Base-by-base conservation (phyloP, 192 early-diverging fungal species). In the Linnemannia zychae region DNA sequence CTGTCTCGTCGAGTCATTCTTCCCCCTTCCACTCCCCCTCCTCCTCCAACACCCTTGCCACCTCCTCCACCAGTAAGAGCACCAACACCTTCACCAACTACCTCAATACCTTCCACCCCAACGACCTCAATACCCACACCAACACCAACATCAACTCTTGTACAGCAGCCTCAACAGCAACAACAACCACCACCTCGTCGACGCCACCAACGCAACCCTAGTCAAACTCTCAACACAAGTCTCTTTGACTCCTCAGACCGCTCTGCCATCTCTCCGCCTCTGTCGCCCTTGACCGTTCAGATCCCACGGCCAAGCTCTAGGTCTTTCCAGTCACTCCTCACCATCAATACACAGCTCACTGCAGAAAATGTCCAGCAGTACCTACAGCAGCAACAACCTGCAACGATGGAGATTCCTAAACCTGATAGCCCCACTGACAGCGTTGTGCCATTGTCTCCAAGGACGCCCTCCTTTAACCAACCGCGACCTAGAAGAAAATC, bases 231-330 rank as follows among this genome's bases (percentile, higher is more conserved):
- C 44, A 77, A 38, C 75, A 76, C 75, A 3, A 57, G 75, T 16
- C 73, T 73, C 44, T 82, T 76, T 57, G 65, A 33, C 37, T 70
- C 76, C 18, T 53, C 81, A 12, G 71, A 74, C 40, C 49, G 49
- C 6, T 50, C 80, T n/a, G 24, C 71, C 22, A 63, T 75, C 2
- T 84, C 82, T 2, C 82, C 82, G 20, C 81, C 81, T 1, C 24
- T 71, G 4, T 78, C 82, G 5, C 82, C 82, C 1, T 18, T 84
- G 53, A 71, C 82, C 53, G 46, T 84, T 60, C 82, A 84, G 67
- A 75, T 84, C 68, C 82, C 82, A 20, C 65, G 82, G 18, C 22
- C 74, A 5, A 76, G 63, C 63, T 65, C 53, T 34, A 46, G 40
- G 34, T 57, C 50, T 2, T 74, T 74, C 50, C 22, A 24, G 36